Percentiles rank a stretch among this genome's conserved stretches.
phyloP scores from a whole-genome alignment of 768 basidiomycete species.

The Boletus pseudo-olivaceus region DNA sequence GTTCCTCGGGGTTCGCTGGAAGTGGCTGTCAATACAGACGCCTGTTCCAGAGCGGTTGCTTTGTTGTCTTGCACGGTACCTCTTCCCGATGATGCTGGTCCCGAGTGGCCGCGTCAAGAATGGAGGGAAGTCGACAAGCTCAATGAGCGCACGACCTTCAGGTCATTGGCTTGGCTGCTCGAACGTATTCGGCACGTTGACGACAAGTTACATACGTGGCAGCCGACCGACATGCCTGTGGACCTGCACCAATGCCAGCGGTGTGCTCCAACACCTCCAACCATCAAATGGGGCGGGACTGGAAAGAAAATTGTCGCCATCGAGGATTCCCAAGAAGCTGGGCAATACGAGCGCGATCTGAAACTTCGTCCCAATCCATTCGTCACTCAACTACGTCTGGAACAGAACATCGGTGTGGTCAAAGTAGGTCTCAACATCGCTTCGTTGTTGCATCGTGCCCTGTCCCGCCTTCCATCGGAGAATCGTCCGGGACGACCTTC shows the following conservation, averaged over 20 bases:
- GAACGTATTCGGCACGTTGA: slow-evolving; percentile 79
- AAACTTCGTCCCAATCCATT: slow-evolving; percentile 86
- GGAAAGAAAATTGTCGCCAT: slow-evolving; percentile 61
- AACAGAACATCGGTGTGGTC: slow-evolving; percentile 62
- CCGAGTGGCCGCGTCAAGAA: slow-evolving; percentile 70
- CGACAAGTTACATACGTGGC: slow-evolving; percentile 66
- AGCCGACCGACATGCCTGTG: slow-evolving; percentile 43
- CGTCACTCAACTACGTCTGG: slow-evolving; percentile 75
- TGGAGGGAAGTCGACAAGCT: slow-evolving; percentile 87
- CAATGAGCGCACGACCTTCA: slow-evolving; percentile 80
- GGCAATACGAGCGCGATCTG: slow-evolving; percentile 82
- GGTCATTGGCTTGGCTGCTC: slow-evolving; percentile 79
- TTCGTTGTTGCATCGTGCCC: slow-evolving; percentile 82
- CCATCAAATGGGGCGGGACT: slow-evolving; percentile 67
- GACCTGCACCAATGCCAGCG: slow-evolving; percentile 61
- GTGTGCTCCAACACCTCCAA: slow-evolving; percentile 78
- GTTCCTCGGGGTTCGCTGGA: slow-evolving; percentile 54
- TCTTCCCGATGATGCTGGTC: slow-evolving; percentile 62
- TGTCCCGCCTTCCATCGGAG: slow-evolving; percentile 68
- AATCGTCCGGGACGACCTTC: slow-evolving; percentile 43
- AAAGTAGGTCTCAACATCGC: slow-evolving; percentile 86
- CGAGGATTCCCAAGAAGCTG: slow-evolving; percentile 84
- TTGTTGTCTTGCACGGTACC: slow-evolving; percentile 75
- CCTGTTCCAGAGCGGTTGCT: slow-evolving; percentile 74
- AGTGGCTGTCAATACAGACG: slow-evolving; percentile 51